Percentiles rank a stretch among this genome's conserved stretches.
phyloP scores from a whole-genome alignment of 2,329 filamentous ascomycete genomes.

The Pseudogymnoascus sp. region DNA sequence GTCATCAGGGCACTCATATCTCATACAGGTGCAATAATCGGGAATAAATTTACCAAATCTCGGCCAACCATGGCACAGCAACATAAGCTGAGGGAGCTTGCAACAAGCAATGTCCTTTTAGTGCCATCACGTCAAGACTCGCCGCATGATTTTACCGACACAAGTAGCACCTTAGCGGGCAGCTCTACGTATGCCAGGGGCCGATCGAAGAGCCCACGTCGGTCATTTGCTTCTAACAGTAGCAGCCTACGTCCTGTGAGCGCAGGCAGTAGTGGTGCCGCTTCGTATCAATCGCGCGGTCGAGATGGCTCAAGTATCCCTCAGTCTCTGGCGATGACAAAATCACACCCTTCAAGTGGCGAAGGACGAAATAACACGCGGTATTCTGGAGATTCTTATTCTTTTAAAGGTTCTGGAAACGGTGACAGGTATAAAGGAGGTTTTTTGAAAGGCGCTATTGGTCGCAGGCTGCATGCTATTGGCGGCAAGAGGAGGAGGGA shows the following conservation, averaged over 20 bases:
- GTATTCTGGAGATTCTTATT: background rate
- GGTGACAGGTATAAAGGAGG: background rate
- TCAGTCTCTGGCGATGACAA: background rate
- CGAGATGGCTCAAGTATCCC: slow-evolving; percentile 1
- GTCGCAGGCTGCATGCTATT: slow-evolving; percentile 7
- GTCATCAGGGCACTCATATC: slow-evolving; percentile 90
- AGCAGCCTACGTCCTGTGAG: slow-evolving; percentile 22
- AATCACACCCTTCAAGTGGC: slow-evolving; percentile 1
- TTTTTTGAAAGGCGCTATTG: slow-evolving; percentile 9
- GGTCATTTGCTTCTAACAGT: slow-evolving; percentile 25
- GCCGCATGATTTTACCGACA: slow-evolving; percentile 27
- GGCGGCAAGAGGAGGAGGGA: slow-evolving; percentile 9
- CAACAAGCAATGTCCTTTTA: slow-evolving; percentile 46
- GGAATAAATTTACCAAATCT: slow-evolving; percentile 91
- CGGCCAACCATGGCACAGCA: slow-evolving; percentile 73
- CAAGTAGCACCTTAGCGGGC: slow-evolving; percentile 22
- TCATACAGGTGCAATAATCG: slow-evolving; percentile 90
- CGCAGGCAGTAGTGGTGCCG: slow-evolving; percentile 23
- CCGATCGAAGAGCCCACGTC: slow-evolving; percentile 24
- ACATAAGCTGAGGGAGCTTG: slow-evolving; percentile 70
- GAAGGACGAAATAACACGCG: background rate
- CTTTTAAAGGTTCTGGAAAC: background rate
- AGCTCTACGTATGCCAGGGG: slow-evolving; percentile 22
- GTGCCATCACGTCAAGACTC: slow-evolving; percentile 25
- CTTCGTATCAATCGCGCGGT: background rate